phyloP scores from a whole-genome alignment of 2,329 filamentous ascomycete genomes.

The Leptodontidium sp. region DNA sequence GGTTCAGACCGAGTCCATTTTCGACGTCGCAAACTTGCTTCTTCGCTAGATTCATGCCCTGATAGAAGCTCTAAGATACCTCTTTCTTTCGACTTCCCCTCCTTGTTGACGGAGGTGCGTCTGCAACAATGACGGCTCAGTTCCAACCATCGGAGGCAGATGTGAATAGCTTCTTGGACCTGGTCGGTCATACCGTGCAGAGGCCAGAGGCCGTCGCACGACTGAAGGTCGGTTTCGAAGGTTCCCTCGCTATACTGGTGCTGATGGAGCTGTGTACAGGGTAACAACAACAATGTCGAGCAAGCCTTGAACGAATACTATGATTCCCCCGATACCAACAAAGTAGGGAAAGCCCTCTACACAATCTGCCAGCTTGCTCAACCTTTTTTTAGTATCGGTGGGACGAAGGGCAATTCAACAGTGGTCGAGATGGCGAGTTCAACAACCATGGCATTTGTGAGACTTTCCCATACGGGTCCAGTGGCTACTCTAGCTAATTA shows the following conservation, averaged over 20 bases:
- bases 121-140: slow-evolving; percentile 36
- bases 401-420: slow-evolving; percentile 62
- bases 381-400: slow-evolving; percentile 55
- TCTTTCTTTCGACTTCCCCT: slow-evolving; percentile 8
- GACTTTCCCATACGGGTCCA: slow-evolving; percentile 33
- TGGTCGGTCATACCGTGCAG: slow-evolving; percentile 31
- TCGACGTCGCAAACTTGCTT: background rate
- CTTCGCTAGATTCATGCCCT: slow-evolving; percentile 5
- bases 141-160: slow-evolving; percentile 39
- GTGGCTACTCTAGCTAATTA: slow-evolving; percentile 13
- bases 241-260: background rate
- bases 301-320: slow-evolving; percentile 61
- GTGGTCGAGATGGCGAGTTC: slow-evolving; percentile 59
- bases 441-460: slow-evolving; percentile 56
- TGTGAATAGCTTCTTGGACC: slow-evolving; percentile 34
- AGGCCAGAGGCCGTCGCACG: slow-evolving; percentile 39
- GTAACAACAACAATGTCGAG: slow-evolving; percentile 56
- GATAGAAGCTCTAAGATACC: slow-evolving; percentile 10
- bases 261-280: slow-evolving; percentile 44
- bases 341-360: slow-evolving; percentile 45
- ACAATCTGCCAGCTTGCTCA: slow-evolving; percentile 25
- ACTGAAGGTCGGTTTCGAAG: slow-evolving; percentile 38
- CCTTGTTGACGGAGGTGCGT: slow-evolving; percentile 23
- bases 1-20: background rate
- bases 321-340: slow-evolving; percentile 53